A percentile compares a stretch with the other conserved stretches of the same genome.
Conservation (phyloP, 176 grass and related monocot species). For the Bromus sterilis region DNA sequence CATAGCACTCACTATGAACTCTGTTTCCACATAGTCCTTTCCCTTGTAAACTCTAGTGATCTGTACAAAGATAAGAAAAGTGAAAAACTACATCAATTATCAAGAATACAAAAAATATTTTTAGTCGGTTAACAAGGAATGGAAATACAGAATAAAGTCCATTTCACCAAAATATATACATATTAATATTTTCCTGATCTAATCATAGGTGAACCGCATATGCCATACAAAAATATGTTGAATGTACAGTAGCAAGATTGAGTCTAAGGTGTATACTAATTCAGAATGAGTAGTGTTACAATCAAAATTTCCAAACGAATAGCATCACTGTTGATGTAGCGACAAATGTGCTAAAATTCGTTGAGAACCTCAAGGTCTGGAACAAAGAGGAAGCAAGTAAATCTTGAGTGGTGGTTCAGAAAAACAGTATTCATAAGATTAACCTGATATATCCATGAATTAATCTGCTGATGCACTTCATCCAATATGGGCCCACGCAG, state of each 20-base stretch:
- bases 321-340: not conserved
- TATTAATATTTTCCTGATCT: not conserved
- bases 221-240: not conserved
- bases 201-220: conserved; percentile 1
- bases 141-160: not conserved
- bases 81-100: not conserved
- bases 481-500: conserved; percentile 81
- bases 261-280: not conserved
- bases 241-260: not conserved
- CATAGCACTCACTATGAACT: conserved; percentile 66
- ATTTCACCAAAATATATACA: not conserved
- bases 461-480: conserved; percentile 86
- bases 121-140: not conserved
- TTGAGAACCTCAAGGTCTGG: not conserved
- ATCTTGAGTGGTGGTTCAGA: not conserved
- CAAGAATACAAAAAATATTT: not conserved
- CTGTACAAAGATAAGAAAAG: conserved; percentile 31
- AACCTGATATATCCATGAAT: conserved; percentile 99
- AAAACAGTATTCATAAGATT: not conserved
- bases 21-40: conserved; percentile 83
- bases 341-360: not conserved
- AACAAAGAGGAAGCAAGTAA: not conserved
- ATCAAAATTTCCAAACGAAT: not conserved
- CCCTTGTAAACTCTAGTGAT: conserved; percentile 78
- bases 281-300: not conserved